Evolutionary conservation across 306 rosid species (phyloP).

Genomic region (Quercus variabilis): DNA sequence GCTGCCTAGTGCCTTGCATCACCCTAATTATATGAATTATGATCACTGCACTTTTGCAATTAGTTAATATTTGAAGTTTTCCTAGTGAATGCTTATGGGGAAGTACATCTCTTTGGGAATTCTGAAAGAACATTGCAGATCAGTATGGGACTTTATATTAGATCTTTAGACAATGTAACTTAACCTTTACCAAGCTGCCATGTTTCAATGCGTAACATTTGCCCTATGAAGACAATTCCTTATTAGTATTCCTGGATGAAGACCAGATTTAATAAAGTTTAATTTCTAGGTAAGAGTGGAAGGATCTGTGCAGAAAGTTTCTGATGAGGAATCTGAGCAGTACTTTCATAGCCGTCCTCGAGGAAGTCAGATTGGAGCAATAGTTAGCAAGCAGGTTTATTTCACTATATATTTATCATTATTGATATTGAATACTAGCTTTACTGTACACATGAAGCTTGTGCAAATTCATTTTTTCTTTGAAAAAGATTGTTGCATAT

Average conservation of each 20-base stretch:
- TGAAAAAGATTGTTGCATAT: neutral
- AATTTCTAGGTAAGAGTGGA: slow-evolving; percentile 77
- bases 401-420: slow-evolving; percentile 1
- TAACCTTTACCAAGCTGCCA: neutral
- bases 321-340: slow-evolving; percentile 82
- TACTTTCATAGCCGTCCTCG: slow-evolving; percentile 96
- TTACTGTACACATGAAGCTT: neutral
- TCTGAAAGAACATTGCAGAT: neutral
- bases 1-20: neutral
- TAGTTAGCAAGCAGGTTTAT: slow-evolving; percentile 90
- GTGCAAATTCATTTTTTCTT: neutral
- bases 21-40: neutral
- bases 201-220: neutral
- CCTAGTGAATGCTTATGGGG: neutral
- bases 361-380: slow-evolving; percentile 98
- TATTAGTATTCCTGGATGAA: slow-evolving; percentile 17
- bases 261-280: neutral
- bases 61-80: neutral
- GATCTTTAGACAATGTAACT: neutral
- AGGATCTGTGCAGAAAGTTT: slow-evolving; percentile 80
- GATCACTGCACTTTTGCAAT: neutral
- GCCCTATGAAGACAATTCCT: slow-evolving; percentile 1
- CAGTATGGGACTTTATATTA: neutral
- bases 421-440: neutral
- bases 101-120: neutral